Percentiles rank a stretch among this genome's conserved stretches.
Conservation (phyloP, 1,284 basidiomycete species). For the Chondrostereum purpureum region DNA sequence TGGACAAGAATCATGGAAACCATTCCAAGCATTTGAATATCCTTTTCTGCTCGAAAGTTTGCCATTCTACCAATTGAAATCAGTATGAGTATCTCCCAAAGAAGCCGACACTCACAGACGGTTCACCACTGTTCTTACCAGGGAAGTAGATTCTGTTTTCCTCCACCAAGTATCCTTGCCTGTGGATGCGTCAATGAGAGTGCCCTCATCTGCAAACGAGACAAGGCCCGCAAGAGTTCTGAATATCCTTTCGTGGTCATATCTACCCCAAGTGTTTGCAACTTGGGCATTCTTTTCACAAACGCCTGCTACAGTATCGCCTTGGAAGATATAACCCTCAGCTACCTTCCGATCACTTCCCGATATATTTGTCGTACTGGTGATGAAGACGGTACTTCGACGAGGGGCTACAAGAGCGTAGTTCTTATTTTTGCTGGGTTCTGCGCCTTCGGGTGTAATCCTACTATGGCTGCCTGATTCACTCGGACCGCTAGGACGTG, state of each 20-base stretch:
- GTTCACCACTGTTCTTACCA: slow-evolving; percentile 32
- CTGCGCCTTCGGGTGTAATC: slow-evolving; percentile 31
- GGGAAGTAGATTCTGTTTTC: slow-evolving; percentile 17
- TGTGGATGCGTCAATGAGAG: slow-evolving; percentile 3
- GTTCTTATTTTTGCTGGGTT: slow-evolving; percentile 20
- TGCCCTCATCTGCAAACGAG: slow-evolving; percentile 18
- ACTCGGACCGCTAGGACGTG: slow-evolving; percentile 19
- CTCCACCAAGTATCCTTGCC: slow-evolving; percentile 14
- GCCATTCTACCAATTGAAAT: slow-evolving; percentile 42
- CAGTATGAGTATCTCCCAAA: slow-evolving; percentile 1
- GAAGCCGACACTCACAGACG: slow-evolving; percentile 32
- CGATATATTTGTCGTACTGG: slow-evolving; percentile 48
- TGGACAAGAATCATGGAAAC: slow-evolving; percentile 64
- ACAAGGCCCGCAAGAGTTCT: slow-evolving; percentile 53
- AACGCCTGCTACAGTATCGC: slow-evolving; percentile 34
- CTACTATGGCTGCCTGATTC: slow-evolving; percentile 22
- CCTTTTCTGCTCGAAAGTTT: slow-evolving; percentile 57
- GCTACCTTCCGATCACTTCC: slow-evolving; percentile 61
- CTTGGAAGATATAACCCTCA: slow-evolving; percentile 50
- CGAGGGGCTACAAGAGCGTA: slow-evolving; percentile 32
- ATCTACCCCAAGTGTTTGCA: slow-evolving; percentile 53
- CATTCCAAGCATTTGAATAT: slow-evolving; percentile 81
- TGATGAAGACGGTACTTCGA: slow-evolving; percentile 63
- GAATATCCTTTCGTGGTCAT: slow-evolving; percentile 74
- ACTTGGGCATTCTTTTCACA: slow-evolving; percentile 56